Conservation (phyloP, 2,329 filamentous ascomycete species). For the Chalara sp. region DNA sequence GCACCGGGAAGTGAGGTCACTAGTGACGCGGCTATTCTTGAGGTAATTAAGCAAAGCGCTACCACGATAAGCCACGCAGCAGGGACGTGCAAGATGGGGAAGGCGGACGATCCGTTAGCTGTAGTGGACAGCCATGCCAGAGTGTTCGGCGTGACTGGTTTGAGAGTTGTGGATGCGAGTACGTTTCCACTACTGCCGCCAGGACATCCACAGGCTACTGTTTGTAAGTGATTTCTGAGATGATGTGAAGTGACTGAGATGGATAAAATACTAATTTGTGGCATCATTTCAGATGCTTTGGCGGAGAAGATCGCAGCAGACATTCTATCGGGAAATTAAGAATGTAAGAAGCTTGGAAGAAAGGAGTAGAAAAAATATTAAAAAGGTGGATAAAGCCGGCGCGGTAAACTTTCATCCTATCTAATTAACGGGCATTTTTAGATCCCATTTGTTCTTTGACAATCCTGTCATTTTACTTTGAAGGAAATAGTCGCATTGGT, state of each 20-base stretch:
- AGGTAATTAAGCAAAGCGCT: constrained; percentile 19
- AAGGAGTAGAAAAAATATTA: background rate
- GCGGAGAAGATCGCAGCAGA: constrained; percentile 36
- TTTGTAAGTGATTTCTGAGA: constrained; percentile 25
- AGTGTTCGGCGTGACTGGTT: constrained; percentile 11
- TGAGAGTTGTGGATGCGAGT: constrained; percentile 19
- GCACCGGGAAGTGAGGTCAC: constrained; percentile 7
- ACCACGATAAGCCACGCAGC: constrained; percentile 41
- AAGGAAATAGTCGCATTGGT: no score
- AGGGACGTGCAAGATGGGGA: constrained; percentile 52
- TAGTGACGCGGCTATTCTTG: constrained; percentile 15
- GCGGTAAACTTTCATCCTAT: no score
- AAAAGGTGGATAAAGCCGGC: background rate
- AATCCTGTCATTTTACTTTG: no score
- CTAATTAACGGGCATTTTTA: no score
- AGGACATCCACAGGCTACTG: constrained; percentile 33
- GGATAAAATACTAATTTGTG: constrained; percentile 2
- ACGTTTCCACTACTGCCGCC: constrained; percentile 24
- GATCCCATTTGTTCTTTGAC: no score
- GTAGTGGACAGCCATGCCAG: constrained; percentile 16
- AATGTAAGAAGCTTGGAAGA: background rate
- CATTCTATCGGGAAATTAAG: constrained; percentile 9
- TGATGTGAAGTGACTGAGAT: background rate
- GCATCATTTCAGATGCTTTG: constrained; percentile 27
- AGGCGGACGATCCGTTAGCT: constrained; percentile 28